These are phyloP conservation scores for Mesembryanthemum crystallinum DNA, from an alignment of 148 eudicot genomes.

Conservation along the genomic window DNA sequence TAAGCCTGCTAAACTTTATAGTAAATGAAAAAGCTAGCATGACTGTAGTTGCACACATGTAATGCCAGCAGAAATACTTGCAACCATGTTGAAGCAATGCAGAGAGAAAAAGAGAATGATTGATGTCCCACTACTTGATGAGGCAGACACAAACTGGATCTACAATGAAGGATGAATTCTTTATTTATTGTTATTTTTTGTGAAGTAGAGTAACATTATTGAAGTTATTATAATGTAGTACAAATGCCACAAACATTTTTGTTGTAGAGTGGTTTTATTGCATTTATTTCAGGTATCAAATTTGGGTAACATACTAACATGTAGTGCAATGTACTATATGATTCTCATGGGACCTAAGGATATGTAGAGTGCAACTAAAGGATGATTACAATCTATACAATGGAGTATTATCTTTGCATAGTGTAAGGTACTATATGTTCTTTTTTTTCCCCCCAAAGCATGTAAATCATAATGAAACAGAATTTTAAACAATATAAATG, in stretches of 20 bases:
- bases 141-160: neutral
- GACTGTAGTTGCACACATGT: slow-evolving; percentile 30
- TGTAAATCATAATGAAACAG: too few relatives aligned
- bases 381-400: too few relatives aligned
- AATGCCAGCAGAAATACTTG: slow-evolving; percentile 14
- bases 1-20: slow-evolving; percentile 1
- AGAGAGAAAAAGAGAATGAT: slow-evolving; percentile 13
- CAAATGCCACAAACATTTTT: neutral
- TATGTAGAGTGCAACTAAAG: too few relatives aligned
- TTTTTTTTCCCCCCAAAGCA: too few relatives aligned
- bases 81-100: slow-evolving; percentile 17
- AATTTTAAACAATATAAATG: too few relatives aligned
- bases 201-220: neutral
- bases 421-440: too few relatives aligned
- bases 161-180: neutral
- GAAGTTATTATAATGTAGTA: neutral
- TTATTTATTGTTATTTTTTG: neutral
- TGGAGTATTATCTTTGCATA: too few relatives aligned
- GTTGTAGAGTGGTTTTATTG: neutral
- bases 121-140: slow-evolving; percentile 16
- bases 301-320: neutral
- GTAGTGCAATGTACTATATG: too few relatives aligned
- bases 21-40: neutral
- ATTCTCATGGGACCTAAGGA: too few relatives aligned
- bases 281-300: neutral